phyloP scores from a whole-genome alignment of 2,329 filamentous ascomycete genomes.

The Coniochaeta ligniaria region DNA sequence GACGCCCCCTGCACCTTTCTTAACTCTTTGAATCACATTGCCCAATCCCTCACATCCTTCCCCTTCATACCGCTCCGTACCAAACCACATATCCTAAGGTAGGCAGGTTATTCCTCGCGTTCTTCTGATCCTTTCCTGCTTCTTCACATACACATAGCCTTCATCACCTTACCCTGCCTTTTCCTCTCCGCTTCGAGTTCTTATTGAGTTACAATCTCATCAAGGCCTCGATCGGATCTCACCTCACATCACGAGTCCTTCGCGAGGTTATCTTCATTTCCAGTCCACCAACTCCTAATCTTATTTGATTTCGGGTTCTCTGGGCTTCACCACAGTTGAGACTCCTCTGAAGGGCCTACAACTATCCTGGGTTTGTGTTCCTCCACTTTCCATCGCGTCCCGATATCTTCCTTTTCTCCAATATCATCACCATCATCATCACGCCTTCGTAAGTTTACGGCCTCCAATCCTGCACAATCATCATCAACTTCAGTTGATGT shows the following conservation, averaged over 20 bases:
- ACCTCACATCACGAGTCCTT: neutral
- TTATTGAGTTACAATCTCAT: neutral
- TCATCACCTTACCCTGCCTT: neutral
- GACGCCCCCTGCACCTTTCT: neutral
- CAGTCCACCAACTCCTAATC: neutral
- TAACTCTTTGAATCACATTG: neutral
- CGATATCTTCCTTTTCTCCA: neutral
- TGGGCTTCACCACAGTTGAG: neutral
- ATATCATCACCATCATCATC: neutral
- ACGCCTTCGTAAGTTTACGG: neutral
- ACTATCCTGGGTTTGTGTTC: neutral
- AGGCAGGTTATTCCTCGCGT: neutral
- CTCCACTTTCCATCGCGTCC: neutral
- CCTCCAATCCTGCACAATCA: neutral
- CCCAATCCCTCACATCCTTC: neutral
- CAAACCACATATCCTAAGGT: neutral
- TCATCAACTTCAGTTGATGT: neutral
- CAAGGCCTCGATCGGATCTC: neutral
- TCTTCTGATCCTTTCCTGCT: neutral
- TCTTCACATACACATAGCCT: neutral
- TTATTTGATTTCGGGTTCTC: neutral
- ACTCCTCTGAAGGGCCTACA: neutral
- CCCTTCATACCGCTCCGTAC: neutral
- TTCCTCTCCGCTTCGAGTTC: neutral
- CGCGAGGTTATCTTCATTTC: neutral